Evolutionary conservation across 2,329 filamentous ascomycete genomes (phyloP).

Genomic region (Clonostachys sp.): DNA sequence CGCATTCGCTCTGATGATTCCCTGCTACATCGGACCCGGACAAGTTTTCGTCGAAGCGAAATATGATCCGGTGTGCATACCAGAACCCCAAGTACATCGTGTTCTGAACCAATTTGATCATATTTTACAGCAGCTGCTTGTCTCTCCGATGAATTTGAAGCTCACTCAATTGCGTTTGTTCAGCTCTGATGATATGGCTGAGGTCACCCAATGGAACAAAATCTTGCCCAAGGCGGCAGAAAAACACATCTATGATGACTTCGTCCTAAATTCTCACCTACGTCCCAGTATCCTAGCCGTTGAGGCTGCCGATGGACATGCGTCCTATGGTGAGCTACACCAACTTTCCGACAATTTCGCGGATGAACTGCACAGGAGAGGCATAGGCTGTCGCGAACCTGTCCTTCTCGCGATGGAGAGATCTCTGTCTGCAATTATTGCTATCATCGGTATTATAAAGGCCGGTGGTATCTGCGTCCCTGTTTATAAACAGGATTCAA

Average conservation of each 20-base stretch:
- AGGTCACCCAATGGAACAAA: not conserved
- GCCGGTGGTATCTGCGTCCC: not conserved
- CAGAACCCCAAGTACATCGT: not conserved
- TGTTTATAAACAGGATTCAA: not conserved
- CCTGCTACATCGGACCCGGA: not conserved
- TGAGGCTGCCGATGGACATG: not conserved
- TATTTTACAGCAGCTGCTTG: not conserved
- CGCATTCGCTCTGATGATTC: not conserved
- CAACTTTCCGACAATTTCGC: not conserved
- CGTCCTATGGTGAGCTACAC: not conserved
- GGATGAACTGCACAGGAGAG: not conserved
- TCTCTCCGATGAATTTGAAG: not conserved
- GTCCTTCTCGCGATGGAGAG: not conserved
- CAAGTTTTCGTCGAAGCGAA: not conserved
- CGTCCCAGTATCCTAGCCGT: not conserved
- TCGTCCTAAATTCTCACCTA: no score
- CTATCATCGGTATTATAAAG: not conserved
- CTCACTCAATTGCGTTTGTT: not conserved
- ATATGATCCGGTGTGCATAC: not conserved
- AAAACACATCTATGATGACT: no score
- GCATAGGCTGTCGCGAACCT: no score
- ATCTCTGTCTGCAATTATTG: not conserved
- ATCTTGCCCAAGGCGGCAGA: not conserved
- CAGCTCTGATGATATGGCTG: not conserved
- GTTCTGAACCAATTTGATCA: not conserved